Percentiles rank a stretch among this genome's conserved stretches.
These are phyloP conservation scores for Pinus tabuliformis DNA, from an alignment of 75 land plant species.

Conservation along the genomic window DNA sequence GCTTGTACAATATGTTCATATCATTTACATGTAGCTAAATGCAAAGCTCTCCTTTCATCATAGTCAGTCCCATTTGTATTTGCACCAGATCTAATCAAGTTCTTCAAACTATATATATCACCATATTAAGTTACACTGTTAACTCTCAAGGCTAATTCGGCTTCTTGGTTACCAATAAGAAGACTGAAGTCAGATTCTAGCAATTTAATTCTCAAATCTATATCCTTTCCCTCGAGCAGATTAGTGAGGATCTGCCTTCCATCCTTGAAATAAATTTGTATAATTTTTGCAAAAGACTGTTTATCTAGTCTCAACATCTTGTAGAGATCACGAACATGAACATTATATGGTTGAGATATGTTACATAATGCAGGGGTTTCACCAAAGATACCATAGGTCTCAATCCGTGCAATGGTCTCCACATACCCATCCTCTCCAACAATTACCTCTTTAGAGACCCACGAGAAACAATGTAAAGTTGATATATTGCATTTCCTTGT, in stretches of 20 bases:
- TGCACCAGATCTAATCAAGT: constrained; percentile 64
- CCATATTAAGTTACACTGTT: constrained; percentile 79
- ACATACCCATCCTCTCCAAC: constrained; percentile 55
- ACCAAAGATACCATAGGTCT: constrained; percentile 52
- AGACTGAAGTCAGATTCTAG: constrained; percentile 61
- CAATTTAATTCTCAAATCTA: constrained; percentile 33
- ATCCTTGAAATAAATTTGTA: constrained; percentile 60
- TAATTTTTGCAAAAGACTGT: constrained; percentile 47
- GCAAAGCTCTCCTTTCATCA: constrained; percentile 82
- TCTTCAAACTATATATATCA: constrained; percentile 51
- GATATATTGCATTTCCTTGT: constrained; percentile 76
- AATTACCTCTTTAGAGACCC: constrained; percentile 59
- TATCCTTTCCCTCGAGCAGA: constrained; percentile 53
- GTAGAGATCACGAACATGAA: constrained; percentile 62
- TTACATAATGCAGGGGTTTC: constrained; percentile 74
- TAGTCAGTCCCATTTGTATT: constrained; percentile 70
- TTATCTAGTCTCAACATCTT: constrained; percentile 69
- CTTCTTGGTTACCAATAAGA: constrained; percentile 63
- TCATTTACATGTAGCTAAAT: constrained; percentile 77
- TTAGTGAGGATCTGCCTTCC: constrained; percentile 56
- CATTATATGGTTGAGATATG: constrained; percentile 81
- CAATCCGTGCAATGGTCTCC: constrained; percentile 33
- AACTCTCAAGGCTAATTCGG: constrained; percentile 63
- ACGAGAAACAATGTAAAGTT: constrained; percentile 70
- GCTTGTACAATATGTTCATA: constrained; percentile 32